Percentiles rank a stretch among this genome's conserved stretches.
Evolutionary conservation across 495 filamentous ascomycete species (phyloP).

Genomic region (Bombardia bombarda): DNA sequence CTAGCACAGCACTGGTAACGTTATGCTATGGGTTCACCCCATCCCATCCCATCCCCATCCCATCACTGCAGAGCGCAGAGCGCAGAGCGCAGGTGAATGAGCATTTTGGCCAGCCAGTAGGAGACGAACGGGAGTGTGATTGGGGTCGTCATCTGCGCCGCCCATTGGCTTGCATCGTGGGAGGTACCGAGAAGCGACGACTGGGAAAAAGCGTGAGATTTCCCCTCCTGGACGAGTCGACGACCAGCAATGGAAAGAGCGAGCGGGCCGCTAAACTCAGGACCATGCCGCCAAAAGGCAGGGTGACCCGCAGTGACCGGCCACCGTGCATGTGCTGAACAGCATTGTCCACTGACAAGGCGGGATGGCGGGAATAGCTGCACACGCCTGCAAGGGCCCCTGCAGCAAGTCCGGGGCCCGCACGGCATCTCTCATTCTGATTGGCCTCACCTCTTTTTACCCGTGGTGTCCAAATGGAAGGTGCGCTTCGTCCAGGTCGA

Average conservation of each 20-base stretch:
- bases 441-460: constrained; percentile 1
- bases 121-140: no score
- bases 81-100: no score
- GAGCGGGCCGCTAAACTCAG: constrained; percentile 2
- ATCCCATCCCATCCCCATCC: no score
- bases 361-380: not conserved
- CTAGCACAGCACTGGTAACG: no score
- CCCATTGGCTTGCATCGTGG: not conserved
- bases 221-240: not conserved
- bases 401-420: not conserved
- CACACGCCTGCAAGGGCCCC: constrained; percentile 9
- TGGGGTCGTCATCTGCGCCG: constrained; percentile 7
- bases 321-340: constrained; percentile 8
- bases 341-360: constrained; percentile 9
- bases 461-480: not conserved
- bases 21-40: no score
- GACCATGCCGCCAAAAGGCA: constrained; percentile 6
- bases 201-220: not conserved
- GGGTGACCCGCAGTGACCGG: not conserved
- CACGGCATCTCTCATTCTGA: constrained; percentile 2
- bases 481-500: no score
- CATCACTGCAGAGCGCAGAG: no score
- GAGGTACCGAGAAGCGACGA: no score
- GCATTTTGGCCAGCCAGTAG: no score
- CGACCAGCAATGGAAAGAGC: not conserved